Conservation (phyloP, 768 basidiomycete species). For the Holtermanniella nyarrowii region DNA sequence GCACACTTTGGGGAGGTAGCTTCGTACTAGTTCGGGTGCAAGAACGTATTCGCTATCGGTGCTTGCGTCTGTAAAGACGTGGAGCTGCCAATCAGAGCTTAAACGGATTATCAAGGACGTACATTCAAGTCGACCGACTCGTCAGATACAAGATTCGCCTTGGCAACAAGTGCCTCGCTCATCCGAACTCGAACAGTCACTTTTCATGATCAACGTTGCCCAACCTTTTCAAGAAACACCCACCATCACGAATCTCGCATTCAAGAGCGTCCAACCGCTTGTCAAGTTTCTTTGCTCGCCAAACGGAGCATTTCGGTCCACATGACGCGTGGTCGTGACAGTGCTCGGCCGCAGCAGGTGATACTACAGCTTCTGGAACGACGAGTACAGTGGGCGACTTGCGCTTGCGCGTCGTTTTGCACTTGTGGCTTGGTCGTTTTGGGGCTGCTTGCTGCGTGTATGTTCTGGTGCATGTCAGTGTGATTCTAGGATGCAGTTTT, state of each 20-base stretch:
- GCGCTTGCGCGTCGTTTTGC: background rate
- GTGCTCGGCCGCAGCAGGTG: background rate
- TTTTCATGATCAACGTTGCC: no score
- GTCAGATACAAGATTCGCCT: background rate
- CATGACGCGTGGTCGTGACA: background rate
- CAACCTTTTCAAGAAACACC: background rate
- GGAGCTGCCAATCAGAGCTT: no score
- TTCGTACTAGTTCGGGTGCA: slow-evolving; percentile 11
- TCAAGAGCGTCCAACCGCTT: background rate
- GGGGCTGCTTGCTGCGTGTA: background rate
- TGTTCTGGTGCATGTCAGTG: no score
- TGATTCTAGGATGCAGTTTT: no score
- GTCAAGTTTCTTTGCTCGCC: background rate
- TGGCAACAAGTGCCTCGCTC: background rate
- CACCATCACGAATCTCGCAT: background rate
- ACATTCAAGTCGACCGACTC: no score
- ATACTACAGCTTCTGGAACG: background rate
- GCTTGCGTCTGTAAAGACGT: slow-evolving; percentile 6
- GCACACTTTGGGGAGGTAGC: slow-evolving; percentile 6
- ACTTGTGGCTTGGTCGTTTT: background rate
- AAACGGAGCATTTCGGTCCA: background rate
- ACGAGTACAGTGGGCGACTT: background rate
- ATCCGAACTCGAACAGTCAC: background rate
- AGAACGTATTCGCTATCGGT: slow-evolving; percentile 5
- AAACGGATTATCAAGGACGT: no score